These are phyloP conservation scores for Helicostylum pulchrum DNA, from an alignment of 192 early-diverging fungal species.

Conservation along the genomic window DNA sequence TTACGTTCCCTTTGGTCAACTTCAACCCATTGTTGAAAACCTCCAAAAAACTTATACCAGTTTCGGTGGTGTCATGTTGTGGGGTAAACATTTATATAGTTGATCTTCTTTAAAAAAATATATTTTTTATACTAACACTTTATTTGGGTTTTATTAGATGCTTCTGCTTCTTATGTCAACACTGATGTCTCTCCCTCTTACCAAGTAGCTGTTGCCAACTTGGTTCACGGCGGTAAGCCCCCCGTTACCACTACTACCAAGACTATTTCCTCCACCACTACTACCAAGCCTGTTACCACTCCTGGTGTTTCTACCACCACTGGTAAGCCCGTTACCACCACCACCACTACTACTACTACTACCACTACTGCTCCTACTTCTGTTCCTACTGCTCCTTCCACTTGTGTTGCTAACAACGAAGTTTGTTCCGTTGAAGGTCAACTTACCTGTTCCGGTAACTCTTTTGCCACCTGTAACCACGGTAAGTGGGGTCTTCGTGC, in stretches of 20 bases:
- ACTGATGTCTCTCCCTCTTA: conserved; percentile 26
- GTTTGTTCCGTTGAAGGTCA: conserved; percentile 31
- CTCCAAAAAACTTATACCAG: conserved; percentile 40
- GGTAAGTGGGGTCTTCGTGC: conserved; percentile 42
- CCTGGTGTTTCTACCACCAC: too few species aligned
- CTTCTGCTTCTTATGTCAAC: conserved; percentile 58
- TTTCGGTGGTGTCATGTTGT: conserved; percentile 72
- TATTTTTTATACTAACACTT: too few species aligned
- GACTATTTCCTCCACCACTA: not conserved
- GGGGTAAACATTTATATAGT: conserved; percentile 42
- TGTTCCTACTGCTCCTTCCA: not conserved
- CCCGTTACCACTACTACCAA: not conserved
- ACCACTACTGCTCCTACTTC: not conserved
- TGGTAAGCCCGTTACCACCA: not conserved
- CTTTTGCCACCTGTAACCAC: conserved; percentile 43
- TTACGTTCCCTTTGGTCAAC: conserved; percentile 49
- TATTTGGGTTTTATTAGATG: conserved; percentile 27
- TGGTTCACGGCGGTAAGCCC: too few species aligned
- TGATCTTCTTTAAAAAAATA: too few species aligned
- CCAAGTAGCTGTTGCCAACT: conserved; percentile 8
- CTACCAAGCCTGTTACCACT: too few species aligned
- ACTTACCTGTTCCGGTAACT: conserved; percentile 28
- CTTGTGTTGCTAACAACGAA: too few species aligned
- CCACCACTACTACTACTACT: not conserved
- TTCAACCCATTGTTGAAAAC: conserved; percentile 39